Conservation (phyloP, 257 asterid genomes). For the Pogostemon cablin region DNA sequence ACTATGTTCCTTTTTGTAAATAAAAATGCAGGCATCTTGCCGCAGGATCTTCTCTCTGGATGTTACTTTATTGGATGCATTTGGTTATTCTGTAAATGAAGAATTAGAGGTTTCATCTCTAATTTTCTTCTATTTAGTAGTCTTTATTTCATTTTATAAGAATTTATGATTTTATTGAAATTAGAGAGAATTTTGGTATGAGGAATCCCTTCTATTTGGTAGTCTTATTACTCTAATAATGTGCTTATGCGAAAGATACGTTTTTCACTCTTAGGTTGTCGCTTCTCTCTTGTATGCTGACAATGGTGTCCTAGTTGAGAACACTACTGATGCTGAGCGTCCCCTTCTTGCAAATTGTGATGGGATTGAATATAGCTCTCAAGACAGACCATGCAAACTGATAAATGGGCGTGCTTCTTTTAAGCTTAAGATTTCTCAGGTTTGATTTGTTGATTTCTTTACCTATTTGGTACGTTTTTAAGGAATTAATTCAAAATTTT, state of each 20-base stretch:
- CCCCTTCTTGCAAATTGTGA: constrained; percentile 72
- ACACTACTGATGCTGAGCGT: constrained; percentile 72
- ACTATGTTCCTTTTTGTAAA: background rate
- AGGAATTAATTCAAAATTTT: background rate
- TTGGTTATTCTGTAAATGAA: constrained; percentile 57
- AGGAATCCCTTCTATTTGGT: background rate
- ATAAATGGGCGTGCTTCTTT: constrained; percentile 75
- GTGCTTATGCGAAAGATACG: constrained; percentile 26
- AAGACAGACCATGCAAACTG: constrained; percentile 65
- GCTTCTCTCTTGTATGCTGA: constrained; percentile 84
- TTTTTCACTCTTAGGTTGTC: constrained; percentile 56
- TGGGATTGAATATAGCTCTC: constrained; percentile 70
- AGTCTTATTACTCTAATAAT: constrained; percentile 8
- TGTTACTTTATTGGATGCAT: constrained; percentile 60
- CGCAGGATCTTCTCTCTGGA: constrained; percentile 82
- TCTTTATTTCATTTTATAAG: background rate
- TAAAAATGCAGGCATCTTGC: constrained; percentile 73
- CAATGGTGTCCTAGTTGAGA: constrained; percentile 60
- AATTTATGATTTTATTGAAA: no score
- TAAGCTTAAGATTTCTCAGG: constrained; percentile 92
- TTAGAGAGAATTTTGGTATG: no score
- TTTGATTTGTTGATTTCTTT: constrained; percentile 26
- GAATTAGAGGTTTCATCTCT: constrained; percentile 68
- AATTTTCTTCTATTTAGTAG: background rate
- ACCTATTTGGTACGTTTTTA: background rate